These are phyloP conservation scores for Domatiomyces globalis DNA, from an alignment of 2,329 filamentous ascomycete species.

Conservation along the genomic window DNA sequence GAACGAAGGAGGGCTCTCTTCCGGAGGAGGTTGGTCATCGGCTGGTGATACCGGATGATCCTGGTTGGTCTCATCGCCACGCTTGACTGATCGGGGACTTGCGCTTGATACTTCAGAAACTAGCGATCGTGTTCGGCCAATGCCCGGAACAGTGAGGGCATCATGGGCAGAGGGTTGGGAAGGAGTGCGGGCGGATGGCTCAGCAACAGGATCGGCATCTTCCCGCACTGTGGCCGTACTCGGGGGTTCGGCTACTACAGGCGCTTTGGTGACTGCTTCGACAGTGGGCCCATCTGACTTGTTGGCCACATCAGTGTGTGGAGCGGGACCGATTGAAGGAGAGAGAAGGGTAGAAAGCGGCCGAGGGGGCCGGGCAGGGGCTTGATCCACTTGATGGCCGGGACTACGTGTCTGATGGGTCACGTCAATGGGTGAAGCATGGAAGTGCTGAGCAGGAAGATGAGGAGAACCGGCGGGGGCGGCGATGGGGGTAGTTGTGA, in stretches of 20 bases:
- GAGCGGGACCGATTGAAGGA: too few relatives aligned
- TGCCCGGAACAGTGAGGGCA: conserved; percentile 3
- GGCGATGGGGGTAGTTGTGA: background rate
- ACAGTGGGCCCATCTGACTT: background rate
- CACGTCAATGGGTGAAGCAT: background rate
- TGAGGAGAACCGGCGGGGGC: background rate
- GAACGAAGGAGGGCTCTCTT: background rate
- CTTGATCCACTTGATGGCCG: background rate
- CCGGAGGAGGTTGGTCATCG: conserved; percentile 3
- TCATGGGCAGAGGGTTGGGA: background rate
- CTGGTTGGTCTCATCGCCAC: background rate
- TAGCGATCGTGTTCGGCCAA: conserved; percentile 8
- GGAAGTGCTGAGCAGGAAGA: background rate
- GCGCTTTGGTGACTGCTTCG: too few relatives aligned
- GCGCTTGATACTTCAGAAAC: conserved; percentile 16
- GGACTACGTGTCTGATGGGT: background rate
- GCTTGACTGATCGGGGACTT: conserved; percentile 6
- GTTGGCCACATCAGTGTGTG: background rate
- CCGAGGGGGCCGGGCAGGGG: too few relatives aligned
- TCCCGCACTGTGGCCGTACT: background rate
- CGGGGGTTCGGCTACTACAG: background rate
- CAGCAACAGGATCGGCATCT: conserved; percentile 1
- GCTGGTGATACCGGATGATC: conserved; percentile 10
- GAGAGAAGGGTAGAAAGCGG: background rate
- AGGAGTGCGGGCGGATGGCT: background rate